A percentile compares a stretch with the other conserved stretches of the same genome.
Conservation (phyloP, 108 stramenopile species). For the Nitzschia palea region DNA sequence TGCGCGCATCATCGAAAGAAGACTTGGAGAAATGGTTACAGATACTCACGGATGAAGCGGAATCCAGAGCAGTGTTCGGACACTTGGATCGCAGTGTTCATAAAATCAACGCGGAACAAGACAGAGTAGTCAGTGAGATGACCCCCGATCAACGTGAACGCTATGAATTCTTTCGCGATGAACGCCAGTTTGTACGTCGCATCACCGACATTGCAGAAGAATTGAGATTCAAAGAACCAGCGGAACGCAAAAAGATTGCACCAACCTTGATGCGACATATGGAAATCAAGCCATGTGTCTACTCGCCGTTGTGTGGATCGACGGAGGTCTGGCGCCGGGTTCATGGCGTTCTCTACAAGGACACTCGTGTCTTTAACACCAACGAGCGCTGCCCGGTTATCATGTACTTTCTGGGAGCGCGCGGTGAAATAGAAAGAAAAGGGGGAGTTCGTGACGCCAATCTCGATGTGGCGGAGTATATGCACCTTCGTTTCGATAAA, state of each 20-base stretch:
- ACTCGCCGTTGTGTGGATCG: slow-evolving; percentile 90
- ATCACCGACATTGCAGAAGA: slow-evolving; percentile 95
- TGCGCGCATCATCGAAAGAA: slow-evolving; percentile 64
- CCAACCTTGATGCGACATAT: slow-evolving; percentile 68
- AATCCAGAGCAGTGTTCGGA: slow-evolving; percentile 67
- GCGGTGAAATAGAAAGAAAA: slow-evolving; percentile 54
- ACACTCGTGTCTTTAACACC: slow-evolving; percentile 94
- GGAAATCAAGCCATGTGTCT: slow-evolving; percentile 80
- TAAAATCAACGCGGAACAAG: slow-evolving; percentile 41
- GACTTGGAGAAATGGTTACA: slow-evolving; percentile 73
- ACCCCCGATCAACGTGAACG: slow-evolving; percentile 75
- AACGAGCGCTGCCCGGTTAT: slow-evolving; percentile 95
- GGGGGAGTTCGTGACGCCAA: slow-evolving; percentile 53
- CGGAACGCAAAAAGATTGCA: slow-evolving; percentile 75
- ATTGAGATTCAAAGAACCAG: slow-evolving; percentile 88
- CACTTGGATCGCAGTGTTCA: slow-evolving; percentile 37
- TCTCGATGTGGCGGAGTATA: slow-evolving; percentile 93
- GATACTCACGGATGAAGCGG: slow-evolving; percentile 66
- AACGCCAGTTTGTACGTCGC: slow-evolving; percentile 89
- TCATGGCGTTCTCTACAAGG: slow-evolving; percentile 66
- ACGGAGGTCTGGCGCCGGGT: slow-evolving; percentile 90
- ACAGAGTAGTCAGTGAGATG: slow-evolving; percentile 55
- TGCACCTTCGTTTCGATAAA: slow-evolving; percentile 83
- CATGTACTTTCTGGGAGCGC: slow-evolving; percentile 88
- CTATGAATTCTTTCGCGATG: slow-evolving; percentile 90